Evolutionary conservation across 352 stramenopile genomes (phyloP).

Genomic region (Pythium utonaiense): DNA sequence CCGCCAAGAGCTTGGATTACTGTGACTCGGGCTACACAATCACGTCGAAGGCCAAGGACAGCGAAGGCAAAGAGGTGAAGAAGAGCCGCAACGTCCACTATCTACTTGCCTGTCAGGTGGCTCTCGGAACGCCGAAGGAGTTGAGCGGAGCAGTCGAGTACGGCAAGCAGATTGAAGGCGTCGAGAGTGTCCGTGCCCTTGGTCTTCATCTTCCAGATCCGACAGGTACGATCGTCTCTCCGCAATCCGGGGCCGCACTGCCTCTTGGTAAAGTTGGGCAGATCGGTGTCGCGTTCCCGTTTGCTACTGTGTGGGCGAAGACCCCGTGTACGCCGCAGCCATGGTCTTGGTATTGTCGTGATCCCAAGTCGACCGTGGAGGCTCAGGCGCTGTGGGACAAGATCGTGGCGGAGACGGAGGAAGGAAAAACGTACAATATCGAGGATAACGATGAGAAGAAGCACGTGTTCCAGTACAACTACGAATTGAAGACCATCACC

Average conservation of each 20-base stretch:
- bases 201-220: slow-evolving; percentile 49
- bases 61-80: slow-evolving; percentile 33
- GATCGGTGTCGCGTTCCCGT: slow-evolving; percentile 39
- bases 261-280: slow-evolving; percentile 47
- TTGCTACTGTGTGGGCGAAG: slow-evolving; percentile 50
- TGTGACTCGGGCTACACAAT: slow-evolving; percentile 57
- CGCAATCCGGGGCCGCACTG: slow-evolving; percentile 43
- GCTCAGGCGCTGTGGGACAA: slow-evolving; percentile 38
- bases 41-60: slow-evolving; percentile 23
- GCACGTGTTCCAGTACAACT: slow-evolving; percentile 27
- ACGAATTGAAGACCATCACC: slow-evolving; percentile 27
- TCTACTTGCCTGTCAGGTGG: slow-evolving; percentile 72
- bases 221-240: slow-evolving; percentile 44
- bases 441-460: slow-evolving; percentile 33
- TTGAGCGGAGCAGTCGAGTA: slow-evolving; percentile 14
- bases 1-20: slow-evolving; percentile 76
- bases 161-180: slow-evolving; percentile 38
- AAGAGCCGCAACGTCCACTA: slow-evolving; percentile 59
- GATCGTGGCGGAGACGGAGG: slow-evolving; percentile 38
- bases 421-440: slow-evolving; percentile 37
- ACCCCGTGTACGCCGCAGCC: slow-evolving; percentile 29
- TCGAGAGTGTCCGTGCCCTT: slow-evolving; percentile 62
- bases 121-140: slow-evolving; percentile 42
- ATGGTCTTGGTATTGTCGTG: slow-evolving; percentile 35
- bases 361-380: slow-evolving; percentile 29